A percentile compares a stretch with the other conserved stretches of the same genome.
These are phyloP conservation scores for Aegilops sharonensis DNA, from an alignment of 176 grass and related monocot species.

Conservation along the genomic window DNA sequence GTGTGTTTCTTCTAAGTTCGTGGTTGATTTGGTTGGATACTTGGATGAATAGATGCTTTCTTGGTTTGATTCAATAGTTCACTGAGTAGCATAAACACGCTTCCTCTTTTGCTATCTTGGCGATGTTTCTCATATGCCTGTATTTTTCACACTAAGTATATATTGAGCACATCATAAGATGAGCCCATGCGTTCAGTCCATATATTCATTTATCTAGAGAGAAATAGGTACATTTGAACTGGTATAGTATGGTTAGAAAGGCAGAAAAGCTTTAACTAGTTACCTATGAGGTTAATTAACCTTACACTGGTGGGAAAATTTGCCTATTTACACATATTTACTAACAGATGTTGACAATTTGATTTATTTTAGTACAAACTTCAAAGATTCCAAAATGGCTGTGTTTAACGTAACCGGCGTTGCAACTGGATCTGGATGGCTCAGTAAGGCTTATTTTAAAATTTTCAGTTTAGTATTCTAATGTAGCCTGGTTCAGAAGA, in stretches of 20 bases:
- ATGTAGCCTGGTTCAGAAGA: slow-evolving; percentile 1
- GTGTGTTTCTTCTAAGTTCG: not conserved
- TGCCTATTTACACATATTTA: not conserved
- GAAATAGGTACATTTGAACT: not conserved
- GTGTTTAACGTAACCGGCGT: not conserved
- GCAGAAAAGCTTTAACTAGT: not conserved
- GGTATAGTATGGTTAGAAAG: not conserved
- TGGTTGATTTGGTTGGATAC: slow-evolving; percentile 4
- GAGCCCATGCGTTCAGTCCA: not conserved
- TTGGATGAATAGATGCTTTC: not conserved
- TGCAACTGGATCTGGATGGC: not conserved
- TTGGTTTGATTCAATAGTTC: not conserved
- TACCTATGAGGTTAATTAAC: not conserved
- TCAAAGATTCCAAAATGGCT: slow-evolving; percentile 30
- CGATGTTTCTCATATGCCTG: not conserved
- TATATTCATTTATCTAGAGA: not conserved
- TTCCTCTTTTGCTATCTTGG: not conserved
- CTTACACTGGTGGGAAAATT: not conserved
- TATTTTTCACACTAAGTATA: not conserved
- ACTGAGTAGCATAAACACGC: not conserved
- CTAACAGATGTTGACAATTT: slow-evolving; percentile 19
- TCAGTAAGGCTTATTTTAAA: slow-evolving; percentile 10
- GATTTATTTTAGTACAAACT: slow-evolving; percentile 22
- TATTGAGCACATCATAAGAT: not conserved
- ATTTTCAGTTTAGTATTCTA: not conserved